Conservation (phyloP, 1,284 basidiomycete genomes). For the Moesziomyces sp. region DNA sequence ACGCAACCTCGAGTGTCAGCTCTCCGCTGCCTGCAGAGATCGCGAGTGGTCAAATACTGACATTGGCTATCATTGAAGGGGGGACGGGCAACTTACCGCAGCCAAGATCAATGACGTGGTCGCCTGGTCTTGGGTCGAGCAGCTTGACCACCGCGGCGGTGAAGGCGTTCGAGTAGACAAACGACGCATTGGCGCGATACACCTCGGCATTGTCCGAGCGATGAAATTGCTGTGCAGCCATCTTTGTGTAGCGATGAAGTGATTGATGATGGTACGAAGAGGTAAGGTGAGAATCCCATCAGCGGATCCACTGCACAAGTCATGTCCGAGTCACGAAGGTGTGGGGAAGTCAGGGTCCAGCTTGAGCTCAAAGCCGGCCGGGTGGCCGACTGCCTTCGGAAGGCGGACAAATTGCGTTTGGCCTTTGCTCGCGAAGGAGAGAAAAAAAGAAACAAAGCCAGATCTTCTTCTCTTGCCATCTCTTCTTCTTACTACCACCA, state of each 20-base stretch:
- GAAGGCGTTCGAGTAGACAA: conserved; percentile 47
- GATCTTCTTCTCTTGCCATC: neutral
- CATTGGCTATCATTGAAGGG: too few relatives aligned
- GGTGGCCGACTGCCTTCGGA: neutral
- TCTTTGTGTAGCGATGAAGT: neutral
- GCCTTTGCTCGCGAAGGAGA: neutral
- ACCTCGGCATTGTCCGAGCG: conserved; percentile 39
- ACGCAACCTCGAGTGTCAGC: conserved; percentile 30
- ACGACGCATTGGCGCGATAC: conserved; percentile 48
- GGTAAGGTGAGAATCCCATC: too few relatives aligned
- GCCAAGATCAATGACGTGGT: conserved; percentile 42
- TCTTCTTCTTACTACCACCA: conserved; percentile 4
- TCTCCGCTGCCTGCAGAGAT: conserved; percentile 30
- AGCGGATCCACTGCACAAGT: neutral
- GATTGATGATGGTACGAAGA: neutral
- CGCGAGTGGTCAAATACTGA: too few relatives aligned
- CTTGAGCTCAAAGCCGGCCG: conserved; percentile 16
- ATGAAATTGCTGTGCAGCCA: conserved; percentile 13
- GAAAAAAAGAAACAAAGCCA: conserved; percentile 2
- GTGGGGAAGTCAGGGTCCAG: conserved; percentile 28
- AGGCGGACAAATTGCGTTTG: neutral
- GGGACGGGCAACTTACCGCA: conserved; percentile 29
- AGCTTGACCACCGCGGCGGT: conserved; percentile 35
- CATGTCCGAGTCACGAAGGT: conserved; percentile 1
- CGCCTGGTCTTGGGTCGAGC: conserved; percentile 42